These are phyloP conservation scores for Leavenworthia alabamica DNA, from an alignment of 345 rosid genomes.

Conservation along the genomic window DNA sequence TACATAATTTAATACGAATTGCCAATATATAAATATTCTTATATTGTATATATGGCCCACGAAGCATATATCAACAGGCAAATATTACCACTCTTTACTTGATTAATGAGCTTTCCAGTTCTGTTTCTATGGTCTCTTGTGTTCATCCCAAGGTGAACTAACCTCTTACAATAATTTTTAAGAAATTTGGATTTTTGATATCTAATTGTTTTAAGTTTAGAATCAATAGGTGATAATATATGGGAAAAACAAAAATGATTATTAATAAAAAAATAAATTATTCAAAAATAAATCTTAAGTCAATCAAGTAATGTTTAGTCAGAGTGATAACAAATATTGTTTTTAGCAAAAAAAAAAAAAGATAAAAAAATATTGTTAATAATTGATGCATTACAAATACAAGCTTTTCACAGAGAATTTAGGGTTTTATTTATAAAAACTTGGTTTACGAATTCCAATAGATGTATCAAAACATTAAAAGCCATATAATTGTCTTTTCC, in stretches of 20 bases:
- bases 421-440: not conserved
- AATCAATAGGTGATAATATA: too few relatives aligned
- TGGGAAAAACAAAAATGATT: too few relatives aligned
- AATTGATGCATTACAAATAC: not conserved
- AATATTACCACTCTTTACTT: constrained; percentile 17
- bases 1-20: constrained; percentile 17
- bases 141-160: constrained; percentile 3
- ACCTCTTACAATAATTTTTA: not conserved
- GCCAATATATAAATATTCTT: constrained; percentile 15
- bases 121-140: not conserved
- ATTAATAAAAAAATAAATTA: too few relatives aligned
- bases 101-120: not conserved
- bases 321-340: too few relatives aligned
- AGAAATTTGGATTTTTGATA: too few relatives aligned
- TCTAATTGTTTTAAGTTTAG: too few relatives aligned
- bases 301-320: not conserved
- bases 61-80: constrained; percentile 15
- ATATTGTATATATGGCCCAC: constrained; percentile 32
- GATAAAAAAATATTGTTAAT: too few relatives aligned
- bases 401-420: not conserved
- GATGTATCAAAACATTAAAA: not conserved
- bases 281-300: not conserved
- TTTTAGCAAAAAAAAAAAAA: too few relatives aligned
- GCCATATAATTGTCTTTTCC: not conserved
- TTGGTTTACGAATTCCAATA: not conserved